phyloP scores from a whole-genome alignment of 2,329 filamentous ascomycete species.

The Thielaviopsis populi region DNA sequence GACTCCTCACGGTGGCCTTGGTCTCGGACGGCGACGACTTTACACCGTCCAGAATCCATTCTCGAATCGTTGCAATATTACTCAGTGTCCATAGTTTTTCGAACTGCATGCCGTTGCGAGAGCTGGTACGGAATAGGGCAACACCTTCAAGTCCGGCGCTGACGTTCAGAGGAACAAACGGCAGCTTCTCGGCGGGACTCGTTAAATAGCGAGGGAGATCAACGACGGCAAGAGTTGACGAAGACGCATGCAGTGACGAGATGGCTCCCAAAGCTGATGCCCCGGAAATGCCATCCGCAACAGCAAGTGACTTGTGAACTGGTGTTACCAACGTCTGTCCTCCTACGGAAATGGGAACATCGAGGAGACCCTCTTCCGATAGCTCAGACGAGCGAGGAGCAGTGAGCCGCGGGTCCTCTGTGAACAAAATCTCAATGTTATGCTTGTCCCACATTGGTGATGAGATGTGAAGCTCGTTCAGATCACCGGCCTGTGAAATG shows the following conservation, averaged over 20 bases:
- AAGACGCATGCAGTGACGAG: conserved; percentile 26
- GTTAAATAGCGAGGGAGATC: conserved; percentile 36
- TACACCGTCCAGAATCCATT: conserved; percentile 46
- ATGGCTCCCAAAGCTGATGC: conserved; percentile 39
- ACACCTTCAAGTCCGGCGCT: conserved; percentile 48
- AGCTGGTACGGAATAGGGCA: conserved; percentile 49
- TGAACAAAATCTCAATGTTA: conserved; percentile 49
- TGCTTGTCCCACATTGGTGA: conserved; percentile 45
- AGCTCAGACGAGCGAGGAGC: conserved; percentile 24
- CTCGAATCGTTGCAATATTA: conserved; percentile 46
- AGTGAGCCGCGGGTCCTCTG: conserved; percentile 32
- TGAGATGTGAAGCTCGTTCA: conserved; percentile 44
- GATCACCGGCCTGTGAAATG: conserved; percentile 16
- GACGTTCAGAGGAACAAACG: conserved; percentile 48
- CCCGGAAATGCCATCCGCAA: conserved; percentile 58
- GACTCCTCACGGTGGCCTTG: conserved; percentile 48
- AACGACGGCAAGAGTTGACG: conserved; percentile 40
- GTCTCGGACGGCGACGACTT: conserved; percentile 31
- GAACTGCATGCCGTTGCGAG: conserved; percentile 55
- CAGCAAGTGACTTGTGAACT: conserved; percentile 65
- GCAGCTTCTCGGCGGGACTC: conserved; percentile 25
- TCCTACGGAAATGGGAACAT: conserved; percentile 23
- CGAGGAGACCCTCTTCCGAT: conserved; percentile 50
- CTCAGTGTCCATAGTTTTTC: conserved; percentile 61
- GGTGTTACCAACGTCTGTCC: conserved; percentile 37